Conservation (phyloP, 192 early-diverging fungal genomes). For the Podila epigama region DNA sequence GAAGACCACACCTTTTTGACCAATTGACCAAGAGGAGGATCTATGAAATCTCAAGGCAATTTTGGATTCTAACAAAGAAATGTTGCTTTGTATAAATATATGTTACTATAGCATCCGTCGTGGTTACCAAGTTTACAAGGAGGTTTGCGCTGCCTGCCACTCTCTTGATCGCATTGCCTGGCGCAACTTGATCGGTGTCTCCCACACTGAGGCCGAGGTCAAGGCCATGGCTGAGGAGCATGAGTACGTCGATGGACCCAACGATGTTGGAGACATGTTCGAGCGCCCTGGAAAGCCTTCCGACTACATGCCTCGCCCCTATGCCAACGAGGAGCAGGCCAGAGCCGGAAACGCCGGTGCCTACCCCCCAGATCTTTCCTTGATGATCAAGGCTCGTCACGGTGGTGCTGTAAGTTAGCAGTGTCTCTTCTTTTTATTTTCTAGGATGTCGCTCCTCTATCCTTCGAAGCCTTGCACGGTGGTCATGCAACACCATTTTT, state of each 20-base stretch:
- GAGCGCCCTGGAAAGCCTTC: constrained; percentile 93
- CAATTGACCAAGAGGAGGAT: too few species aligned
- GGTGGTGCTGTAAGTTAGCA: constrained; percentile 75
- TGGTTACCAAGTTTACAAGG: constrained; percentile 99
- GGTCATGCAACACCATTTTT: too few species aligned
- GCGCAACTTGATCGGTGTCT: constrained; percentile 95
- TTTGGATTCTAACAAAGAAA: too few species aligned
- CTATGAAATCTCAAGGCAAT: too few species aligned
- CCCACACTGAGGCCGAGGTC: constrained; percentile 91
- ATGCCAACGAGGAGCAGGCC: constrained; percentile 97
- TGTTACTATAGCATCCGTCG: constrained; percentile 83
- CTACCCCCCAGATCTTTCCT: constrained; percentile 92
- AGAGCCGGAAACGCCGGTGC: constrained; percentile 96
- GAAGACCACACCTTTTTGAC: too few species aligned
- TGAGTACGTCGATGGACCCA: constrained; percentile 92
- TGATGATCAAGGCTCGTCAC: constrained; percentile 94
- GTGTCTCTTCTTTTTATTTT: not conserved
- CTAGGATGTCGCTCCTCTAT: too few species aligned
- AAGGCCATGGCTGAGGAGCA: constrained; percentile 93
- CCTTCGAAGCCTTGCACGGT: too few species aligned
- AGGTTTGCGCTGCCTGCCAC: constrained; percentile 98
- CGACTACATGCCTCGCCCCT: constrained; percentile 89
- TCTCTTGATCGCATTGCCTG: constrained; percentile 92
- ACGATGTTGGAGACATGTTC: constrained; percentile 93
- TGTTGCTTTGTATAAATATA: too few species aligned